Evolutionary conservation across 139 green algal species (phyloP).

Genomic region (Nannochloris sp.): DNA sequence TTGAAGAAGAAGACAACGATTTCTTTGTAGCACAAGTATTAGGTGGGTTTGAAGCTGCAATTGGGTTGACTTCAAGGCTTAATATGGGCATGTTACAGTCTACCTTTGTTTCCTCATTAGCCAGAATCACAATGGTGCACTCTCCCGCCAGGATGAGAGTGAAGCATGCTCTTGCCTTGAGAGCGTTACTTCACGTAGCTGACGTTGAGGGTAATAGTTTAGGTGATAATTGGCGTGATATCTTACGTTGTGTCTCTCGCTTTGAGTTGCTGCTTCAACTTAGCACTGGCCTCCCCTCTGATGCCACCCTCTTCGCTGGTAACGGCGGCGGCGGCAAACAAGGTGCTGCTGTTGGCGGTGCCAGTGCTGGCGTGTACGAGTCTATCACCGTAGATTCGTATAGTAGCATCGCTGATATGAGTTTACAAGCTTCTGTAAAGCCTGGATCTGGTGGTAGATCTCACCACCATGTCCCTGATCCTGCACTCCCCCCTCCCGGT

Average conservation of each 20-base stretch:
- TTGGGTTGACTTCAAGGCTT: constrained; percentile 61
- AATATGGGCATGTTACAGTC: constrained; percentile 81
- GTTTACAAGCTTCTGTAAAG: constrained; percentile 15
- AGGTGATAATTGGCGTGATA: constrained; percentile 74
- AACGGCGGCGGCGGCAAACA: constrained; percentile 1
- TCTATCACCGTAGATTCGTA: neutral
- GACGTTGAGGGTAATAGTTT: constrained; percentile 69
- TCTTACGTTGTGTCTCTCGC: constrained; percentile 86
- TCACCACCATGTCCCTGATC: neutral
- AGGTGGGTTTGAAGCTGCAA: constrained; percentile 50
- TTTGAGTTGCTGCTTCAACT: constrained; percentile 91
- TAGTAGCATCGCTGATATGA: constrained; percentile 36
- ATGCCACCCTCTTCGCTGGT: constrained; percentile 74
- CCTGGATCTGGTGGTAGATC: neutral
- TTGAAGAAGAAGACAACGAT: constrained; percentile 67
- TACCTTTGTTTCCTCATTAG: constrained; percentile 64
- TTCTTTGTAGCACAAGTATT: constrained; percentile 61
- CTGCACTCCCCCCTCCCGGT: constrained; percentile 18
- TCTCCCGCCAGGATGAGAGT: constrained; percentile 56
- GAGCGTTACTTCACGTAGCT: constrained; percentile 63
- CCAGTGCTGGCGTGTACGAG: neutral
- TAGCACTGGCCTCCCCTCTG: constrained; percentile 69
- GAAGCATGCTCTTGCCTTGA: constrained; percentile 87
- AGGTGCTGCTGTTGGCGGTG: neutral
- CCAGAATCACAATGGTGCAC: constrained; percentile 57